Evolutionary conservation across 2,329 filamentous ascomycete species (phyloP), one percentile per base, ranked within the genome.

Genomic region (Neopestalotiopsis rosae): DNA sequence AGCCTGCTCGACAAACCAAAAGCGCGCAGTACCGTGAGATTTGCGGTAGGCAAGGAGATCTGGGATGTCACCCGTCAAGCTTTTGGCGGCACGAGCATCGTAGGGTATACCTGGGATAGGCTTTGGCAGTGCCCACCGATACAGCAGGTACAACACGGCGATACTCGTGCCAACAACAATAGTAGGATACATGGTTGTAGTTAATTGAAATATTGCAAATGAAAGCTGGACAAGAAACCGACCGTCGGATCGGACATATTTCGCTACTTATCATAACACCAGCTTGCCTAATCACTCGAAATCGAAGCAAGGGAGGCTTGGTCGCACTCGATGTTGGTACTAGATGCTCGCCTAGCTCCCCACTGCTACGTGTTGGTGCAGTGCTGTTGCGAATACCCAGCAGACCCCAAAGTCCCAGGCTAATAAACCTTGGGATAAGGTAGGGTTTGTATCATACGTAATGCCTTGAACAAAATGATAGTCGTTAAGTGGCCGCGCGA

Each of bases 41-140:
- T 66, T 65, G 4, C 71, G 40, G 40, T 71, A 67, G 5, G 71
- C 66, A 13, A 67, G 30, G 1, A 76, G 65, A 34, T 73, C 69
- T 5, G 74, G 73, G 1, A 77, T 20, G 65, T 74, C 74, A 56
- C 77, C 77, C 6, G 76, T 61, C 12, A 78, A 7, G 32, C 58
- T 69, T 7, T 59, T 71, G 7, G 68, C 65, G 1, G 76, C 69
- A 2, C 59, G 52, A 5, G 69, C 42, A 62, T 79, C 72, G 66
- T 77, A 77, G 1, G 77, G 76, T 40, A 79, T 78, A 1, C 76
- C 77, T 3, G 75, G 72, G 5, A 78, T 67, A 9, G 77, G 77
- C 38, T 71, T 76, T 1, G 77, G 77, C 5, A 79, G 67, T 28
- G 69, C 71, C 68, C 69, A 72, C 13, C 59, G 52, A 52, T 75